Evolutionary conservation across 495 filamentous ascomycete genomes (phyloP).

Genomic region (Aspergillus panamensis): DNA sequence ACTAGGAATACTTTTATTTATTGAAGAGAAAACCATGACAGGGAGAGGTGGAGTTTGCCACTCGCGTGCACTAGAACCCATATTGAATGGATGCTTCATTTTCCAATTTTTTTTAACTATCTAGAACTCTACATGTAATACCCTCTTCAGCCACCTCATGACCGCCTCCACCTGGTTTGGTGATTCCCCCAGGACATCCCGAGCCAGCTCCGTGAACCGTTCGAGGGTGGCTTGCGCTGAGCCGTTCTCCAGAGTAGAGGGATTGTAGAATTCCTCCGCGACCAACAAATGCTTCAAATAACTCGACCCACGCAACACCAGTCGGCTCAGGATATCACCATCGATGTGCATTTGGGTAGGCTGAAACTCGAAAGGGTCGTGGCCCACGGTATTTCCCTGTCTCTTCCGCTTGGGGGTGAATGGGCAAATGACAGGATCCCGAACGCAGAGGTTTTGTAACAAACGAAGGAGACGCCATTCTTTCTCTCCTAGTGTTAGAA

Average conservation of each 20-base stretch:
- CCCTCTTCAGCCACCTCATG: constrained; percentile 32
- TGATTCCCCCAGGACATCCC: constrained; percentile 25
- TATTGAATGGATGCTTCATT: neutral
- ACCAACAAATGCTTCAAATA: constrained; percentile 39
- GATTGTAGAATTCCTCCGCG: constrained; percentile 19
- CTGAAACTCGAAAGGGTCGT: constrained; percentile 32
- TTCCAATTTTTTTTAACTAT: neutral
- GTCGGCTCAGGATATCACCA: constrained; percentile 58
- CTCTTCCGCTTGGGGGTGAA: constrained; percentile 30
- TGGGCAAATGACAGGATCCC: constrained; percentile 37
- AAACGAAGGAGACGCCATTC: constrained; percentile 60
- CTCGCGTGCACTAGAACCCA: neutral
- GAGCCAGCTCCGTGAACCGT: constrained; percentile 29
- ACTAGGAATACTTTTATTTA: neutral
- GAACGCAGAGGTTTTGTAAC: constrained; percentile 56
- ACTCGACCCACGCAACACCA: constrained; percentile 48
- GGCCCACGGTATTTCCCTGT: constrained; percentile 25
- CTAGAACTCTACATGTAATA: constrained; percentile 28
- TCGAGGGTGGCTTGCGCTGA: constrained; percentile 20
- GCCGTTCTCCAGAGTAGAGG: constrained; percentile 11
- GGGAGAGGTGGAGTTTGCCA: neutral
- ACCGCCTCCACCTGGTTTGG: constrained; percentile 24
- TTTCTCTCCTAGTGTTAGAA: constrained; percentile 51
- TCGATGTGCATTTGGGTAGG: constrained; percentile 59
- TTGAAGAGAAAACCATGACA: neutral